Base-by-base conservation (phyloP, 805 yeast genomes). In the Metschnikowia orientalis region DNA sequence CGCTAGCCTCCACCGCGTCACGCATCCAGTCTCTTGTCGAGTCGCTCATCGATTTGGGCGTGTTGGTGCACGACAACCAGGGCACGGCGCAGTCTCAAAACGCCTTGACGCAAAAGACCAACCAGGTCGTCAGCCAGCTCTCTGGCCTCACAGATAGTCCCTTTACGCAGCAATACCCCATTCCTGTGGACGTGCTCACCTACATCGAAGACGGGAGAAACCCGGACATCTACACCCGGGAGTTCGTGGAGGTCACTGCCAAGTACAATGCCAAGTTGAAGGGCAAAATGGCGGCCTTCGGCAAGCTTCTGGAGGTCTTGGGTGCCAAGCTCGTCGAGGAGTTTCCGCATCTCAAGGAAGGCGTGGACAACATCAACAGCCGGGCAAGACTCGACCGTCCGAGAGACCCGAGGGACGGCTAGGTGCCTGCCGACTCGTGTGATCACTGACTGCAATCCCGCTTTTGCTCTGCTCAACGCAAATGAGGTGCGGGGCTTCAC, bases 181-280 rank as follows among this genome's bases (percentile, higher is more conserved):
- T 84, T 3, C 96, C 96, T 1, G 56, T 82, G 23, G 96, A 89
- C 51, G 89, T 89, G n/a, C 65, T 88, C 9, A 80, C 82, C 42
- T 92, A 92, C 52, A 86, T 92, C 23, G 97, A 92, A 53, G 95
- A 87, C 51, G 98, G 98, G 2, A 69, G 98, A 46, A 92, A 92
- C 53, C 97, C 98, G 0, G 97, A 92, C 53, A 88, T 92, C 23
- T 92, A 92, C 58, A 88, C 97, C 1, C 73, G 98, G 54, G 98
- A 92, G 61, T 92, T 92, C 60, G 86, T 90, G 10, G 98, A 92
- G 54, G 85, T 90, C 21, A 82, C 92, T n/a, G 79, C 88, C 23
- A 80, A 86, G 47, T 79, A 88, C 27, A 92, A 92, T 52, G 96
- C 94, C 50, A 77, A 81, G 44, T 68, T 92, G 34, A 75, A 87